A percentile compares a stretch with the other conserved stretches of the same genome.
phyloP scores from a whole-genome alignment of 2,329 filamentous ascomycete genomes.

The Macroventuria anomochaeta region DNA sequence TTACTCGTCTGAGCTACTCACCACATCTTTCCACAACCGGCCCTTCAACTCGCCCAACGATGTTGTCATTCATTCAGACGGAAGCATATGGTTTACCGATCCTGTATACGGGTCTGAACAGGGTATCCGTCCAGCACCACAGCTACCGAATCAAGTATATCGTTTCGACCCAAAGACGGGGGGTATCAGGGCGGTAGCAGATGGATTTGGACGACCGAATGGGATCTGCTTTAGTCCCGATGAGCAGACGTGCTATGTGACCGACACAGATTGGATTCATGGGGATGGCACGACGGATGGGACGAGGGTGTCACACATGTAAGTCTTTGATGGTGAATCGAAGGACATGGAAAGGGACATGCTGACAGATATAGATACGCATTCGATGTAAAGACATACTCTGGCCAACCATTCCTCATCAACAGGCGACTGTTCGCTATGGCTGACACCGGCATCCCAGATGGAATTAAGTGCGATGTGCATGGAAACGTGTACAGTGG shows the following conservation, averaged over 20 bases:
- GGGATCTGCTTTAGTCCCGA: slow-evolving; percentile 53
- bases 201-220: slow-evolving; percentile 50
- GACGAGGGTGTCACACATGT: slow-evolving; percentile 26
- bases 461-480: slow-evolving; percentile 35
- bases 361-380: slow-evolving; percentile 23
- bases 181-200: slow-evolving; percentile 48
- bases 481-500: slow-evolving; percentile 61
- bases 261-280: slow-evolving; percentile 46
- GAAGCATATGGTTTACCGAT: slow-evolving; percentile 58
- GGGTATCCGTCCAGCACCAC: slow-evolving; percentile 29
- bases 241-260: slow-evolving; percentile 51
- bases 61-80: slow-evolving; percentile 47
- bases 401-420: slow-evolving; percentile 20
- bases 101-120: slow-evolving; percentile 39
- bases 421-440: slow-evolving; percentile 32
- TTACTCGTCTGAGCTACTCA: slow-evolving; percentile 32
- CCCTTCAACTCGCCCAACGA: slow-evolving; percentile 53
- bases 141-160: slow-evolving; percentile 43
- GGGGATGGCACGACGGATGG: slow-evolving; percentile 21
- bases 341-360: no score
- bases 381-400: slow-evolving; percentile 24
- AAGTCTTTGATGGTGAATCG: background rate
- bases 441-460: slow-evolving; percentile 28
- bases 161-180: slow-evolving; percentile 49
- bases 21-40: slow-evolving; percentile 53